Evolutionary conservation across 2,329 filamentous ascomycete species (phyloP), one percentile per base, ranked within the genome.

Genomic region (Stagonosporopsis cucurbitacearum): DNA sequence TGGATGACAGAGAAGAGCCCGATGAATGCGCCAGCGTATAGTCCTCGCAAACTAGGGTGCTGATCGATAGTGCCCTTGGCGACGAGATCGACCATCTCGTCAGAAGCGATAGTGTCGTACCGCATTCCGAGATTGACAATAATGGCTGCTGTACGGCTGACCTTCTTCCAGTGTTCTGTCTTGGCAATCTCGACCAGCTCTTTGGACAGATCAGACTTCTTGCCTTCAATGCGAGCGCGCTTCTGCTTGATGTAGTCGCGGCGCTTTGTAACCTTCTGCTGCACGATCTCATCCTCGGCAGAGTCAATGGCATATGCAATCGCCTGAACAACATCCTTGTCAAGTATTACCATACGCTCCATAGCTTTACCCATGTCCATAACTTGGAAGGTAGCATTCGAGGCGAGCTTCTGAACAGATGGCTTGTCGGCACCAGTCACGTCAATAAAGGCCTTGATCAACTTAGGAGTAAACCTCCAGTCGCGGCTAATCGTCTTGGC

Each of bases 131-230:
- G 83, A 57, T 95, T 96, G 53, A 94, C 87, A 4, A 96, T 91
- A 72, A 99, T 95, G 32, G 96, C 90, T 9, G 91, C 90, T 53
- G 93, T 96, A 25, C 94, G 85, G 46, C 88, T 92, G 6, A 94
- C 94, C 66, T 96, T 93, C 80, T 96, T 98, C 95, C 95, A 99
- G 71, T 99, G 96, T 0, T 92, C 91, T 3, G 85, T 85, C 66
- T 86, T 88, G 1, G 92, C 90, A 57, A 89, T 79, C 56, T 89
- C 85, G 4, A 93, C 89, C 28, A 99, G 81, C 72, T 98, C 92
- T 50, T 91, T 80, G 0, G 93, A 91, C 23, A 99, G 79, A 3
- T 86, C 84, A 0, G 87, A 81, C 78, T 99, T 99, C 78, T 90
- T 92, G 50, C 83, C 81, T 75, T 99, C 95, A 4, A 98, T 92